Conservation (phyloP, 2,329 filamentous ascomycete genomes). For the Sarocladium strictum region DNA sequence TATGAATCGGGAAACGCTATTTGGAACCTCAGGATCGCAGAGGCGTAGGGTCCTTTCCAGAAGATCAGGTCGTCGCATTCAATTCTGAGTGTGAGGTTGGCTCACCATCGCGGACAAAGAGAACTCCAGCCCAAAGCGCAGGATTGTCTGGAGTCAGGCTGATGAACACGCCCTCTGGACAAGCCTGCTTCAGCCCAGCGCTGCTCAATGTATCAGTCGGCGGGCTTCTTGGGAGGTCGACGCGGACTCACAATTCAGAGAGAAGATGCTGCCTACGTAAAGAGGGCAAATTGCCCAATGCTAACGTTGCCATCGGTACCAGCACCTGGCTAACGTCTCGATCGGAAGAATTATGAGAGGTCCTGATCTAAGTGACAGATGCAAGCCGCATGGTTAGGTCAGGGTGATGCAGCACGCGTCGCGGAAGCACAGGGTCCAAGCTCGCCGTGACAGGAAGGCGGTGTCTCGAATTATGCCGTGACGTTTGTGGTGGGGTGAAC, state of each 20-base stretch:
- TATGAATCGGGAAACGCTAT: constrained; percentile 81
- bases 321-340: neutral
- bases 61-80: constrained; percentile 1
- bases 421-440: neutral
- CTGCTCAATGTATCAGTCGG: constrained; percentile 36
- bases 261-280: constrained; percentile 71
- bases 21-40: constrained; percentile 82
- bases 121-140: constrained; percentile 79
- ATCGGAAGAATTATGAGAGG: neutral
- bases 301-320: constrained; percentile 35
- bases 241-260: constrained; percentile 66
- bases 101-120: constrained; percentile 82
- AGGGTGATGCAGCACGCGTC: constrained; percentile 15
- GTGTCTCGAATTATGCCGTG: constrained; percentile 18
- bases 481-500: neutral
- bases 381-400: constrained; percentile 4
- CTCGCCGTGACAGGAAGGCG: constrained; percentile 16
- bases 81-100: constrained; percentile 14
- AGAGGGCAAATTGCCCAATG: constrained; percentile 43
- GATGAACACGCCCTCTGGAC: constrained; percentile 82
- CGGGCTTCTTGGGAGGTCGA: neutral
- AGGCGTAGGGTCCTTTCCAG: constrained; percentile 72
- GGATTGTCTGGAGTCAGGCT: constrained; percentile 76
- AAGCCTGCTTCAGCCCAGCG: constrained; percentile 72
- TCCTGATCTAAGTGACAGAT: neutral